Base-by-base conservation (phyloP, 148 eudicot genomes). In the Vaccinium macrocarpon region DNA sequence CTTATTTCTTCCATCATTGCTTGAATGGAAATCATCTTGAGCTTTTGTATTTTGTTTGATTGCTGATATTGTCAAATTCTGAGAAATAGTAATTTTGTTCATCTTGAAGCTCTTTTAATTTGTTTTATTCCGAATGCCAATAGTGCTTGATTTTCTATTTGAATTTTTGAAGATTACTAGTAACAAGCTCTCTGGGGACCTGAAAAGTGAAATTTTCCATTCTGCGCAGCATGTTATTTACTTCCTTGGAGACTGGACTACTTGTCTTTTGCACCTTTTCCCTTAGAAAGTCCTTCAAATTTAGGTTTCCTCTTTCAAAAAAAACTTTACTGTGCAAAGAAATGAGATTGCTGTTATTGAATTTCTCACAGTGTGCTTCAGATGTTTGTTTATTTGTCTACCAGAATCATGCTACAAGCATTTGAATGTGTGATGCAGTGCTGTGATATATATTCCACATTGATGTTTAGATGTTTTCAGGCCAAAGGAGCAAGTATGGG, bases 401-500 rank as follows among this genome's bases (percentile, higher is more conserved):
- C 72, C 72, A 66, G 25, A 66, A 25, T 84, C 55, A 62, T 18
- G 27, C 46, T 21, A 57, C 23, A 42, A 55, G 55, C 25, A 55
- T 27, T 9, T 8, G 42, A 15, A 29, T 62, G 29, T 52, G 27
- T 48, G 51, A 42, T 18, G 76, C 14, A 2, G 15, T 73, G 12
- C 15, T 64, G 81, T 55, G 25, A 83, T 81, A 32, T 49, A 32
- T 83, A n/a, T 83, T 35, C 46, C 4, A 46, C 83, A 57, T 75
- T 49, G 38, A 66, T 25, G 35, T 25, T 66, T 66, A 27, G 32
- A 80, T 79, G 57, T 81, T 85, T 88, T 62, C 92, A 97, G 99
- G 99, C 88, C 84, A 97, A 97, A 88, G 99, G 96, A 82, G 98
- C 99, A 78, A 86, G 86, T 83, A 90, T 97, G 79, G 94, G 97